A percentile compares a stretch with the other conserved stretches of the same genome.
These are phyloP conservation scores for Vitis hybrid DNA, from an alignment of 177 flowering plant species.

Conservation along the genomic window DNA sequence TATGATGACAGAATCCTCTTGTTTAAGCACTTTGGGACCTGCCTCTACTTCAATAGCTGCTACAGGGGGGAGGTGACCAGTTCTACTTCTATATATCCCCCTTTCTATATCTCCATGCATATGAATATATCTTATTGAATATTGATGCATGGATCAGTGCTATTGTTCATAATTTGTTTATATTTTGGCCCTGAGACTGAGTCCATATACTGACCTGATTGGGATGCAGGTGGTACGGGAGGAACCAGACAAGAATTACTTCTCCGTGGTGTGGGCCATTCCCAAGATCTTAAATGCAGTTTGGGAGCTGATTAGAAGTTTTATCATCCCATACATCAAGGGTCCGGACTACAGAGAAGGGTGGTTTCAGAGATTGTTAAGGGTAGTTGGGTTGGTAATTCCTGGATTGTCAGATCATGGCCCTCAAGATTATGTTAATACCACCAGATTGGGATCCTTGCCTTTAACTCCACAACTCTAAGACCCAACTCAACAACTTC, in stretches of 20 bases:
- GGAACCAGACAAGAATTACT: conserved; percentile 60
- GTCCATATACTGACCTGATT: neutral
- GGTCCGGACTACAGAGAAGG: conserved; percentile 44
- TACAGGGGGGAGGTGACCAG: conserved; percentile 38
- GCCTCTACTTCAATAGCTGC: conserved; percentile 42
- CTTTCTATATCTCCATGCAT: neutral
- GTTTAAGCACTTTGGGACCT: conserved; percentile 50
- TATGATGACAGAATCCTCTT: conserved; percentile 35
- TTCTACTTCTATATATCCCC: neutral
- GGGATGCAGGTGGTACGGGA: conserved; percentile 31
- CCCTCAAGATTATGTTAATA: conserved; percentile 45
- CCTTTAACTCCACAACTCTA: neutral
- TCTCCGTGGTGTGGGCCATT: conserved; percentile 31
- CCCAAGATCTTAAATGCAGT: conserved; percentile 47
- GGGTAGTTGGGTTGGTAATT: conserved; percentile 36
- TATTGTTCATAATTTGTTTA: too few species aligned
- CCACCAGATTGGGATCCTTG: conserved; percentile 32
- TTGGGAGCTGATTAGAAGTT: conserved; percentile 52
- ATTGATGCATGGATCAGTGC: too few species aligned
- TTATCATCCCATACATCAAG: conserved; percentile 26
- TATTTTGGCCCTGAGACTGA: too few species aligned
- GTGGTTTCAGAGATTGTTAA: conserved; percentile 29
- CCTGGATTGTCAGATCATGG: conserved; percentile 52
- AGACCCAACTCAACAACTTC: neutral
- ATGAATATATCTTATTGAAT: too few species aligned